Conservation (phyloP, 2,329 filamentous ascomycete species). For the Trichophyton rubrum region DNA sequence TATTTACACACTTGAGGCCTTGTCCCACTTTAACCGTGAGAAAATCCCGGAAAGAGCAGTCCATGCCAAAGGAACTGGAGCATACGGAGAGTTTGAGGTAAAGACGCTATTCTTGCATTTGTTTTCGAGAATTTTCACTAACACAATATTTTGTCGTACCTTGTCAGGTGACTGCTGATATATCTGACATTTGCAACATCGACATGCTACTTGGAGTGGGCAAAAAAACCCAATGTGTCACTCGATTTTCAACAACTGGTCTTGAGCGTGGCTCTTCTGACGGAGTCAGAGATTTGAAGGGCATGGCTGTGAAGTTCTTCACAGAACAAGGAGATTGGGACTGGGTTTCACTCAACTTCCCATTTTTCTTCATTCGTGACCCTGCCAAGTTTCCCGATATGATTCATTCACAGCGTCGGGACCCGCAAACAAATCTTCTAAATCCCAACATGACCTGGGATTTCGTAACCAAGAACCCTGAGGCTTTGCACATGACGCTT, state of each 20-base stretch:
- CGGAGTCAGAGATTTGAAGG: constrained; percentile 1
- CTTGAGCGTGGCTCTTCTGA: constrained; percentile 5
- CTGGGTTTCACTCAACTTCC: constrained; percentile 52
- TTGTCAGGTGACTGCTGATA: not conserved
- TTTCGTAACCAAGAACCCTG: constrained; percentile 2
- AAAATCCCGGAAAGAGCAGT: constrained; percentile 32
- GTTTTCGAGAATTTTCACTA: no score
- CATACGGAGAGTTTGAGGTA: constrained; percentile 31
- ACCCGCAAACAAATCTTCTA: constrained; percentile 2
- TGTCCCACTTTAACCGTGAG: constrained; percentile 28
- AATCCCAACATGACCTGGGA: constrained; percentile 7
- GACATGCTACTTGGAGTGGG: constrained; percentile 4
- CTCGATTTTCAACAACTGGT: constrained; percentile 4
- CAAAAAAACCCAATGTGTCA: constrained; percentile 2
- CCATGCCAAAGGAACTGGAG: constrained; percentile 33
- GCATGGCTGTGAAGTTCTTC: constrained; percentile 47
- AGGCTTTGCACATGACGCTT: constrained; percentile 5
- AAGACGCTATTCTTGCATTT: not conserved
- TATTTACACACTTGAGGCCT: not conserved
- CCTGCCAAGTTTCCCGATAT: constrained; percentile 4
- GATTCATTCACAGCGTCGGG: constrained; percentile 5
- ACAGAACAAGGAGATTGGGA: constrained; percentile 56
- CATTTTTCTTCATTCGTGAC: constrained; percentile 20
- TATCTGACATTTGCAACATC: constrained; percentile 5
- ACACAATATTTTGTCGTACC: not conserved